Evolutionary conservation across 306 rosid species (phyloP).

Genomic region (Adenanthera pavonina): DNA sequence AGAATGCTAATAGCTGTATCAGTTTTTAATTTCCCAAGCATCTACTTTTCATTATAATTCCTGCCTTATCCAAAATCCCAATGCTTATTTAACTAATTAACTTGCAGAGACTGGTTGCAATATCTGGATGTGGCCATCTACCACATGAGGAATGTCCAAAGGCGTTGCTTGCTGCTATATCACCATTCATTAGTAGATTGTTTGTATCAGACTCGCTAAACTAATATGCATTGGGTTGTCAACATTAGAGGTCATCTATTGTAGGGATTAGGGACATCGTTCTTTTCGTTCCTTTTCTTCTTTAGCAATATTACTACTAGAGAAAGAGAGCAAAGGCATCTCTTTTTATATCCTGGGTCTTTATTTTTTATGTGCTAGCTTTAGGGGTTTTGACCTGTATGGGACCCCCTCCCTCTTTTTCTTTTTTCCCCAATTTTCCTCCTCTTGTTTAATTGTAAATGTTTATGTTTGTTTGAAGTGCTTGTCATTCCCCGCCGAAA

Average conservation of each 20-base stretch:
- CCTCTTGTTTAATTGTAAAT: constrained; percentile 22
- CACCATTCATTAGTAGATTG: constrained; percentile 74
- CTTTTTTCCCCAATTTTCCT: background rate
- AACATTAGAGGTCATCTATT: constrained; percentile 22
- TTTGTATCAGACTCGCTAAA: constrained; percentile 53
- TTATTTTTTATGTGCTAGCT: constrained; percentile 59
- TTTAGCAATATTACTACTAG: constrained; percentile 41
- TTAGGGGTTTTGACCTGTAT: constrained; percentile 54
- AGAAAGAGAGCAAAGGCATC: constrained; percentile 52
- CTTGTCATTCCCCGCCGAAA: constrained; percentile 49
- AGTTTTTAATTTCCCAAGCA: background rate
- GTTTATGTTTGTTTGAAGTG: constrained; percentile 39
- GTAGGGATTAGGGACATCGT: constrained; percentile 31
- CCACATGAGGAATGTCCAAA: constrained; percentile 99
- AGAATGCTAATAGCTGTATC: background rate
- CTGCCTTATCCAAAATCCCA: background rate
- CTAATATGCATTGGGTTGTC: constrained; percentile 48
- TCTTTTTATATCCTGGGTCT: constrained; percentile 49
- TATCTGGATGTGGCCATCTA: constrained; percentile 99
- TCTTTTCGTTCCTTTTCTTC: constrained; percentile 24
- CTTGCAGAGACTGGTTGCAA: constrained; percentile 85
- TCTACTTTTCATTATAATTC: constrained; percentile 6
- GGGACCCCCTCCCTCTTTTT: background rate
- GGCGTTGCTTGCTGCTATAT: constrained; percentile 83
- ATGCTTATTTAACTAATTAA: constrained; percentile 13